Evolutionary conservation across 1,284 basidiomycete species (phyloP).

Genomic region (Ceratobasidium sp.): DNA sequence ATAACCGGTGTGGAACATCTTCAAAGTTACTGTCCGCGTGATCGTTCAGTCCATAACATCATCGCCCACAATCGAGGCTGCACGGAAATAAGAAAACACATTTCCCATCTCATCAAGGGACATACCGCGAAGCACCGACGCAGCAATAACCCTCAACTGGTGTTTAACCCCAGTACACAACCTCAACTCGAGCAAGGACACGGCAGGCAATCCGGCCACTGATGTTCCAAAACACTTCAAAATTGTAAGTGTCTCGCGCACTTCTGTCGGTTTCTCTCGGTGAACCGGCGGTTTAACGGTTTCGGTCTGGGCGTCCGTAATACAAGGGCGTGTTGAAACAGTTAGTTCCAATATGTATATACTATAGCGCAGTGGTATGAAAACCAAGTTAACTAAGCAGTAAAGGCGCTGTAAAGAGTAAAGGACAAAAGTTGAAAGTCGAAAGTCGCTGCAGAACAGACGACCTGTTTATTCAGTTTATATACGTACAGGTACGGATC

Average conservation of each 20-base stretch:
- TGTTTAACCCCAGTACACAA: slow-evolving; percentile 75
- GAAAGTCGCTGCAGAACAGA: no score
- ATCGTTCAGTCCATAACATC: slow-evolving; percentile 56
- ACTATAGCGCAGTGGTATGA: no score
- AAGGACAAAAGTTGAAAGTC: no score
- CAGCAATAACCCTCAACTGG: slow-evolving; percentile 73
- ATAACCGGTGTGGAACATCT: slow-evolving; percentile 60
- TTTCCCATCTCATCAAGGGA: neutral
- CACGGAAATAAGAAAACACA: slow-evolving; percentile 8
- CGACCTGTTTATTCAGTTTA: no score
- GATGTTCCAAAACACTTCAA: slow-evolving; percentile 72
- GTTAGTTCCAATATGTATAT: no score
- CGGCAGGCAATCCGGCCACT: slow-evolving; percentile 64
- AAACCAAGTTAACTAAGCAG: no score
- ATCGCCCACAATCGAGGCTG: slow-evolving; percentile 75
- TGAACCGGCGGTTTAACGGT: slow-evolving; percentile 48
- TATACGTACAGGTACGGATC: no score
- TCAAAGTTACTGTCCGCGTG: slow-evolving; percentile 54
- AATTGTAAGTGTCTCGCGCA: slow-evolving; percentile 59
- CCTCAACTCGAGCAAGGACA: slow-evolving; percentile 67
- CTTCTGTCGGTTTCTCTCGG: neutral
- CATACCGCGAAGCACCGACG: slow-evolving; percentile 63
- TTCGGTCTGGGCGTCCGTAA: no score
- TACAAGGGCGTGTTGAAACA: no score
- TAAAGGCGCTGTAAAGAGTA: no score